Evolutionary conservation across 805 yeast genomes (phyloP).

Genomic region (Ogataea pignaliae): DNA sequence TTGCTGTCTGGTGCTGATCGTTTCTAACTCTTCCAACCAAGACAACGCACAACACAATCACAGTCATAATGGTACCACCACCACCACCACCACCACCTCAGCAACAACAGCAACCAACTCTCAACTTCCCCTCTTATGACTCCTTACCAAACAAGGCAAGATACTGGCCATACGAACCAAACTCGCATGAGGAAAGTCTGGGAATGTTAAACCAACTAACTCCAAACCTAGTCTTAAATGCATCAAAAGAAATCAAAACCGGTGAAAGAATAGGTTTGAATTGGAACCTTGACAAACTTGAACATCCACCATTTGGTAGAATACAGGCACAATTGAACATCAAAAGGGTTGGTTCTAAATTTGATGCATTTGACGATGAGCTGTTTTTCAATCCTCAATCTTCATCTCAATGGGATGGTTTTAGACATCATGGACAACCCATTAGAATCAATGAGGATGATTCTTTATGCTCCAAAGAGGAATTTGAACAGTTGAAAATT

Average conservation of each 20-base stretch:
- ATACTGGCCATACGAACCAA: slow-evolving; percentile 12
- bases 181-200: slow-evolving; percentile 9
- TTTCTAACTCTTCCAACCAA: too few species aligned
- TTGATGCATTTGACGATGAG: slow-evolving; percentile 22
- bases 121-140: slow-evolving; percentile 5
- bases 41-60: too few species aligned
- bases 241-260: slow-evolving; percentile 11
- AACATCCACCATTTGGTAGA: slow-evolving; percentile 10
- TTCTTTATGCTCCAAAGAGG: slow-evolving; percentile 18
- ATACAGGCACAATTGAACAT: slow-evolving; percentile 2
- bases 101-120: not conserved
- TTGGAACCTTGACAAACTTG: slow-evolving; percentile 11
- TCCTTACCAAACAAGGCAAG: slow-evolving; percentile 11
- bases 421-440: slow-evolving; percentile 25
- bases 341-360: slow-evolving; percentile 3
- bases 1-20: too few species aligned
- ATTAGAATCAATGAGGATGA: slow-evolving; percentile 16
- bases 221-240: slow-evolving; percentile 6
- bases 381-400: slow-evolving; percentile 25
- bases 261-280: slow-evolving; percentile 12
- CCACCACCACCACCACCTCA: not conserved
- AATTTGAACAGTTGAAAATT: slow-evolving; percentile 8
- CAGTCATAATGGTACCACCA: too few species aligned
- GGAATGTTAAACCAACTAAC: slow-evolving; percentile 12
- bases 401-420: slow-evolving; percentile 28